Base-by-base conservation (phyloP, 1,139 yeast genomes). In the Sugiyamaella sp. region DNA sequence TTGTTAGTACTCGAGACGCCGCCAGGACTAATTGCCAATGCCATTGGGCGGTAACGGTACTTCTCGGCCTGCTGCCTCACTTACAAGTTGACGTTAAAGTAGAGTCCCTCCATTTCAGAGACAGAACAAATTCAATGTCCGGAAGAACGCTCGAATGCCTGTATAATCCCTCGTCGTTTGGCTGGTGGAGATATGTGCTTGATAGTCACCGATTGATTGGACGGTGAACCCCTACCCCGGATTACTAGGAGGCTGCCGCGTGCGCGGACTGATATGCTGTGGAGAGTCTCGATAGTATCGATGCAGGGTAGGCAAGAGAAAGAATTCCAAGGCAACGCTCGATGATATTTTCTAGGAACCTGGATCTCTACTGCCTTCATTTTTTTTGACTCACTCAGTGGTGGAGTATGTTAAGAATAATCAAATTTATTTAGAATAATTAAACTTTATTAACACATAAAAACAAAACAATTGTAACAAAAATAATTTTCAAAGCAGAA, bases 71-170 rank as follows among this genome's bases (percentile, higher is more conserved):
- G n/a, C n/a, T n/a, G n/a, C n/a, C n/a, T n/a, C n/a, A 68, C 76
- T 54, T 60, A 73, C 76, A 76, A 75, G 71, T 91, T 90, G 59
- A 90, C 77, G 74, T 93, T 93, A 74, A 93, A 93, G 71, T 76
- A 86, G 50, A 89, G 78, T 17, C 96, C 96, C 70, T 89, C 96
- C 97, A 89, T 89, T 56, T 43, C 43, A 19, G 5, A 20, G 38
- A 14, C 38, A 29, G 16, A 17, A 38, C 9, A 27, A 37, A 19
- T 45, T n/a, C n/a, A 39, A 39, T 39, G 14, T 39, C 6, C n/a
- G 5, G 14, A 33, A 14, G n/a, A 6, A 6, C 14, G 6, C 17
- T 33, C 17, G 38, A 33, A 33, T 14, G n/a, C 6, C 12, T 6
- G 38, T 33, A 12, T 38, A 38, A 20, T 33, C 38, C 38, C 14